Conservation (phyloP, 805 yeast species). For the Nakazawaea sp. region DNA sequence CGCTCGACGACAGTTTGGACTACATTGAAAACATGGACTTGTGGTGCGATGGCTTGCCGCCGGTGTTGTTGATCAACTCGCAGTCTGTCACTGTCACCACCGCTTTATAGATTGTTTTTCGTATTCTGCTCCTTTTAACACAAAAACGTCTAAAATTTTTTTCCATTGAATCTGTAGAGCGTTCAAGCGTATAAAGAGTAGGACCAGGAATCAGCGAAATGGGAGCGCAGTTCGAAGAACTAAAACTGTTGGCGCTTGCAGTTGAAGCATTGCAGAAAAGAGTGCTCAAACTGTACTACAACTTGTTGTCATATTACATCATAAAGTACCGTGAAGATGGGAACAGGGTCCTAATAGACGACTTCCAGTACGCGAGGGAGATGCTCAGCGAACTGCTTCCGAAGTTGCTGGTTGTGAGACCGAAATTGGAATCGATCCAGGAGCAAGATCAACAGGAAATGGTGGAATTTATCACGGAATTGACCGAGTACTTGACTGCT, state of each 20-base stretch:
- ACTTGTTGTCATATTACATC: neutral
- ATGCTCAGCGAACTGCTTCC: constrained; percentile 1
- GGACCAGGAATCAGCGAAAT: no score
- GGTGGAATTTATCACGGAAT: neutral
- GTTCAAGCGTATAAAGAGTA: no score
- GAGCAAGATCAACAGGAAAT: neutral
- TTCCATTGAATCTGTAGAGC: no score
- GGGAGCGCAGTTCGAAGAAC: neutral
- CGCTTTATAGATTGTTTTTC: constrained; percentile 52
- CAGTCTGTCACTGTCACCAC: constrained; percentile 96
- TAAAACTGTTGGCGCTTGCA: neutral
- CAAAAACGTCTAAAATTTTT: no score
- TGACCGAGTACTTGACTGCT: constrained; percentile 1
- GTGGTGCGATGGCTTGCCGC: constrained; percentile 82
- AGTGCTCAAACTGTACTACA: constrained; percentile 2
- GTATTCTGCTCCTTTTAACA: no score
- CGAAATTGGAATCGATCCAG: neutral
- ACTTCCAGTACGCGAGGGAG: constrained; percentile 3
- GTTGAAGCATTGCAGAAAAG: neutral
- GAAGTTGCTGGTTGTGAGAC: neutral
- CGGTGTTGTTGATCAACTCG: constrained; percentile 75
- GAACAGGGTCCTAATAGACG: constrained; percentile 2
- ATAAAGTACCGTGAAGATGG: neutral
- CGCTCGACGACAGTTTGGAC: constrained; percentile 60
- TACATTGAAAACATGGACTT: constrained; percentile 71